phyloP scores from a whole-genome alignment of 148 eudicot species.

The Camellia japonica region DNA sequence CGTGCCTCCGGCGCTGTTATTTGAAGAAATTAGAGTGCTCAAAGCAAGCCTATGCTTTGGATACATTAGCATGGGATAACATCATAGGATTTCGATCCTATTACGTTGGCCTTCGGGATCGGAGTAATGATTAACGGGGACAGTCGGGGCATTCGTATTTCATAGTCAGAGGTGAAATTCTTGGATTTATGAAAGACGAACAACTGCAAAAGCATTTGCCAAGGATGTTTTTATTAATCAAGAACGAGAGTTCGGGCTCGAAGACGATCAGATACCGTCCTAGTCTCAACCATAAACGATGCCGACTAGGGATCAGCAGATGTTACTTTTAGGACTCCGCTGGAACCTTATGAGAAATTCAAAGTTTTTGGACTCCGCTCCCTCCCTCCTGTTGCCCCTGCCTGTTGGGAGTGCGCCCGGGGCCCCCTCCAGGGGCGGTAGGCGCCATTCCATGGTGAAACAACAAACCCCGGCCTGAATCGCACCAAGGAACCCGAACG shows the following conservation, averaged over 20 bases:
- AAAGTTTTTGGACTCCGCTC: slow-evolving; percentile 8
- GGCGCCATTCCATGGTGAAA: no score
- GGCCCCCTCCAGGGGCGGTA: no score
- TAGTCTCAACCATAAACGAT: slow-evolving; percentile 39
- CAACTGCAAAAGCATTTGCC: slow-evolving; percentile 67
- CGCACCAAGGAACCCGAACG: no score
- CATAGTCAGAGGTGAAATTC: slow-evolving; percentile 29
- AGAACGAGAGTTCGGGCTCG: slow-evolving; percentile 67
- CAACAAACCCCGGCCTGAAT: no score
- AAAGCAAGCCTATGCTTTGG: no score
- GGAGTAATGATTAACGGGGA: background rate
- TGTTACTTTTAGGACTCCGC: slow-evolving; percentile 34
- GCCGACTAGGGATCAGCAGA: slow-evolving; percentile 37
- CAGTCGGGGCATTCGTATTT: slow-evolving; percentile 11
- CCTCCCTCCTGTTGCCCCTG: no score
- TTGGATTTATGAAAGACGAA: slow-evolving; percentile 56
- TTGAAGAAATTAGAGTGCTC: no score
- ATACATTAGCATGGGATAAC: no score
- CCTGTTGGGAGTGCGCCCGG: no score
- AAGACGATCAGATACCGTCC: slow-evolving; percentile 53
- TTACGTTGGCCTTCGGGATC: no score
- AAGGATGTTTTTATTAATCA: slow-evolving; percentile 70
- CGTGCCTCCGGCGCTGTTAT: no score
- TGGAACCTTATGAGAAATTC: slow-evolving; percentile 35
- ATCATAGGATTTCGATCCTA: no score